These are phyloP conservation scores for Populus simonii DNA, from an alignment of 345 rosid species.

Conservation along the genomic window DNA sequence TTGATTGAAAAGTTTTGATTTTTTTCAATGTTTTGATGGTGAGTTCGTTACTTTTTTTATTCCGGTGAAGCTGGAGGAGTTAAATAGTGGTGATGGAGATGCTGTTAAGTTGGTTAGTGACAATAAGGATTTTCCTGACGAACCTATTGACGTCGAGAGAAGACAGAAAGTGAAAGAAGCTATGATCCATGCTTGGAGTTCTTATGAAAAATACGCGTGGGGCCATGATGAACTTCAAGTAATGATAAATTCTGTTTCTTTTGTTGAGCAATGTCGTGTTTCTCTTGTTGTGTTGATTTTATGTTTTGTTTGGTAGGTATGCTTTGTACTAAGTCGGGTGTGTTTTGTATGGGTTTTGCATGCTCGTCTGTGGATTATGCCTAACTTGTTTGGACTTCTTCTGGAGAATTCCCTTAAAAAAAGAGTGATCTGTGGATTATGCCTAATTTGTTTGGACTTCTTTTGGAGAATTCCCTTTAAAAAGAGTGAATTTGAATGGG, in stretches of 20 bases:
- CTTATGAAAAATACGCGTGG: conserved; percentile 97
- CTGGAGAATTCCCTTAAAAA: too few relatives aligned
- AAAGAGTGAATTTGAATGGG: too few relatives aligned
- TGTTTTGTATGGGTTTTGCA: too few relatives aligned
- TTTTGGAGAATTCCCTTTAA: too few relatives aligned
- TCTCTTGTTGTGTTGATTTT: neutral
- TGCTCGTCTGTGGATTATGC: neutral
- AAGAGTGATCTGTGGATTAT: neutral
- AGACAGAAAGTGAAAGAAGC: conserved; percentile 93
- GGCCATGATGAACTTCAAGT: conserved; percentile 98
- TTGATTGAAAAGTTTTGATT: neutral
- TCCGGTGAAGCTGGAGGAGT: conserved; percentile 22
- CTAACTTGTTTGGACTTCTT: neutral
- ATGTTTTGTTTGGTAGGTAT: neutral
- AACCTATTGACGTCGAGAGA: conserved; percentile 60
- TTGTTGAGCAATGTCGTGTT: neutral
- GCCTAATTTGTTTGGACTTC: neutral
- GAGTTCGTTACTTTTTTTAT: neutral
- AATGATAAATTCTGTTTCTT: neutral
- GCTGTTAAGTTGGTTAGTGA: conserved; percentile 2
- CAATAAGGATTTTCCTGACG: conserved; percentile 40
- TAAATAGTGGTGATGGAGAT: conserved; percentile 13
- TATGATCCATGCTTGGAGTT: conserved; percentile 94
- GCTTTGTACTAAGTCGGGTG: neutral
- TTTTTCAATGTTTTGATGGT: neutral